A percentile compares a stretch with the other conserved stretches of the same genome.
Conservation (phyloP, 129 eudicot genomes). For the Heracleum sosnowskyi region DNA sequence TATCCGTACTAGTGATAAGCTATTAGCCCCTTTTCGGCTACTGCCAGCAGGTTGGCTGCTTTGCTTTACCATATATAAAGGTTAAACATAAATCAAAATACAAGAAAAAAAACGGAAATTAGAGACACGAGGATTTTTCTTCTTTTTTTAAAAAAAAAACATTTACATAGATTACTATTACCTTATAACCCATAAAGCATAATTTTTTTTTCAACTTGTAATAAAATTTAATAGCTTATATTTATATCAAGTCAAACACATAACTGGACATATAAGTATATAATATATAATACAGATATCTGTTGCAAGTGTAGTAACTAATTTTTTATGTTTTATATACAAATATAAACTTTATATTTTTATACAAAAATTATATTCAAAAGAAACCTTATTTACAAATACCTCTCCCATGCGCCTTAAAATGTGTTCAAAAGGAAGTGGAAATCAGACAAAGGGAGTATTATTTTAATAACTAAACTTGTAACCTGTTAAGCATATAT, state of each 20-base stretch:
- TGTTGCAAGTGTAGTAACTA: too few relatives aligned
- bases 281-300: too few relatives aligned
- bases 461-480: background rate
- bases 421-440: background rate
- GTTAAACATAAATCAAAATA: background rate
- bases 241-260: background rate
- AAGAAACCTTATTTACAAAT: background rate
- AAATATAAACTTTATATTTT: too few relatives aligned
- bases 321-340: too few relatives aligned
- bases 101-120: background rate
- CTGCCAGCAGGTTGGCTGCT: background rate
- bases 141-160: too few relatives aligned
- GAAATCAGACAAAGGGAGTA: background rate
- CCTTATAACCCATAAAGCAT: too few relatives aligned
- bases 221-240: too few relatives aligned
- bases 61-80: background rate
- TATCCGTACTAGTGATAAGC: background rate
- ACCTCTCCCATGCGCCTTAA: background rate
- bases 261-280: too few relatives aligned
- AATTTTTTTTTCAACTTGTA: background rate
- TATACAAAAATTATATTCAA: background rate
- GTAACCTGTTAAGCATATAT: background rate
- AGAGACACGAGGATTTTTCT: background rate
- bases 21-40: background rate
- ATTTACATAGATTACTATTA: too few relatives aligned